A percentile compares a stretch with the other conserved stretches of the same genome.
Conservation (phyloP, 148 eudicot genomes). For the Gaultheria prostrata region DNA sequence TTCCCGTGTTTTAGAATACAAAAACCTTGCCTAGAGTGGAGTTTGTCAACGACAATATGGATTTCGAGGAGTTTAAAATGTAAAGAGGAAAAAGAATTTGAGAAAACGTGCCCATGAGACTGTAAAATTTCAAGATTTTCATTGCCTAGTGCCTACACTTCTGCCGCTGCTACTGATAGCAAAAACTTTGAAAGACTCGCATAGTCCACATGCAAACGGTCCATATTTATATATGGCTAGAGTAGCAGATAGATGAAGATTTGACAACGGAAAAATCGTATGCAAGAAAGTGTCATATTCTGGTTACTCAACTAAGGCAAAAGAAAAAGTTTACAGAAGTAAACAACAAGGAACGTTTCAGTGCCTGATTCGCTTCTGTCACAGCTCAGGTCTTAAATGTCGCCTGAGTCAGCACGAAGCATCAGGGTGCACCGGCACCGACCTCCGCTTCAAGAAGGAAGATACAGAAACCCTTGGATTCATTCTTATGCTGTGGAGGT, state of each 20-base stretch:
- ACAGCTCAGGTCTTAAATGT: background rate
- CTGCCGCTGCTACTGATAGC: background rate
- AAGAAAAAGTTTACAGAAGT: background rate
- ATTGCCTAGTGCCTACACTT: background rate
- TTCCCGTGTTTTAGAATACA: background rate
- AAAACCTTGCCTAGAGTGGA: background rate
- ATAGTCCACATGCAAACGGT: background rate
- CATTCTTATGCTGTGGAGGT: too few relatives aligned
- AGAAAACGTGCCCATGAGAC: background rate
- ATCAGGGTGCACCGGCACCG: background rate
- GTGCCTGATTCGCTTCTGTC: too few relatives aligned
- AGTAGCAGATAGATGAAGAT: background rate
- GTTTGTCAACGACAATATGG: background rate
- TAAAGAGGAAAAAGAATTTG: background rate
- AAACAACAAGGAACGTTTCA: background rate
- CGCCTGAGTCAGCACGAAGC: too few relatives aligned
- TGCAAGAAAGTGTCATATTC: background rate
- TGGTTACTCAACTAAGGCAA: background rate
- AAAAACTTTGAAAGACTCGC: background rate
- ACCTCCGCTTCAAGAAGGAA: background rate
- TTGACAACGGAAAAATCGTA: background rate
- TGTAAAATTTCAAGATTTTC: background rate
- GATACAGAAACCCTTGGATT: too few relatives aligned
- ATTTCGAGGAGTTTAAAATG: background rate
- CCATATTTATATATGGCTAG: background rate